Evolutionary conservation across 768 basidiomycete species (phyloP), one percentile per base, ranked within the genome.

Genomic region (Auricularia auricula-judae): DNA sequence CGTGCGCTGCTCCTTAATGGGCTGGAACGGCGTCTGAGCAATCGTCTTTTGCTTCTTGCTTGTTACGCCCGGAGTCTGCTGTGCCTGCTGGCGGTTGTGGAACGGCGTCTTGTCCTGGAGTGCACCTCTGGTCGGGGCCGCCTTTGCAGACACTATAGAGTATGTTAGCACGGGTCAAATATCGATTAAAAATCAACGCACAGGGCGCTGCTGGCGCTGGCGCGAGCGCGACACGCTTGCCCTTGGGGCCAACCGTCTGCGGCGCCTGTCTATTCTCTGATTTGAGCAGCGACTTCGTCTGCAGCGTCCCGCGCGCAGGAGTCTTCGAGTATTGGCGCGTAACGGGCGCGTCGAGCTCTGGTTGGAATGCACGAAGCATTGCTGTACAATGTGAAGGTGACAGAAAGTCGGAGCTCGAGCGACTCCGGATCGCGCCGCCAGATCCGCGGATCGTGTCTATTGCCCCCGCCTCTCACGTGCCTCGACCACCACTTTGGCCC

Each of bases 71-170:
- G 71, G 71, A 62, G 65, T 76, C 66, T 54, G 76, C 65, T 61
- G 76, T 67, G 65, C 56, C 3, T 65, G 29, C 29, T 29, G 62
- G 43, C 87, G 85, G 71, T 90, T 91, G 3, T 84, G 83, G 68
- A 86, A 86, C 1, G 89, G 89, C 1, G 89, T 91, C 74, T 88
- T 90, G 75, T 91, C 89, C 33, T 79, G 79, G 7, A 91, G 77
- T 1, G 87, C 86, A 12, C 84, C 81, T 4, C 73, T 69, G 18
- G n/a, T 42, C 16, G 47, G 11, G 47, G 47, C 7, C 47, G 47
- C 11, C 47, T 51, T 16, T 8, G 47, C 14, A 18, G 47, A 21
- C 2, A 21, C 18, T 51, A 16, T 3, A 3, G 8, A 8, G 2
- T 3, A 18, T 8, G 1, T 51, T 51, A 18, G 47, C 47, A 51